Conservation (phyloP, 2,329 filamentous ascomycete genomes). For the Lachnellula willkommii region DNA sequence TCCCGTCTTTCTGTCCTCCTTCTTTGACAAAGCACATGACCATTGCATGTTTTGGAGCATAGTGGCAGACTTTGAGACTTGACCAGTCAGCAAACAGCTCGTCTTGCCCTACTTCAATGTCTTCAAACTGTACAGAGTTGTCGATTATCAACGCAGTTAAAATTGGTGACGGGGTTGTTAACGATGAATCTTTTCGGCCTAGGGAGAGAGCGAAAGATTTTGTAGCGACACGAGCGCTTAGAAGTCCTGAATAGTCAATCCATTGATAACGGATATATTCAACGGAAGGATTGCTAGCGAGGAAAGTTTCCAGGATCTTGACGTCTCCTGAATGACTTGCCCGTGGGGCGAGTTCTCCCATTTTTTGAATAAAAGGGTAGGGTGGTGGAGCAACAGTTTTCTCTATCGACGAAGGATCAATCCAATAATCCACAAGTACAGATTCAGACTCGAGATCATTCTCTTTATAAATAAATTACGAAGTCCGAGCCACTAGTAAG, state of each 20-base stretch:
- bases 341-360: neutral
- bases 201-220: constrained; percentile 47
- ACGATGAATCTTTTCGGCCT: constrained; percentile 30
- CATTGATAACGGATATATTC: constrained; percentile 69
- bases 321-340: neutral
- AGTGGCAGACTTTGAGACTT: constrained; percentile 49
- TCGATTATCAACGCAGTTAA: constrained; percentile 65
- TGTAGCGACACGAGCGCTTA: constrained; percentile 62
- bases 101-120: constrained; percentile 57
- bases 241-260: constrained; percentile 66
- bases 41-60: constrained; percentile 53
- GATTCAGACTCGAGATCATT: too few species aligned
- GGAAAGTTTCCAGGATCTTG: constrained; percentile 33
- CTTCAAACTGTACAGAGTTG: constrained; percentile 41
- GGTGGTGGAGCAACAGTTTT: too few species aligned
- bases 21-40: constrained; percentile 63
- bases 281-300: constrained; percentile 44
- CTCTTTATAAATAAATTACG: too few species aligned
- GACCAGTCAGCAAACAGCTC: constrained; percentile 57
- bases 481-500: too few species aligned
- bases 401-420: too few species aligned
- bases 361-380: neutral
- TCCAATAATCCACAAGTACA: too few species aligned
- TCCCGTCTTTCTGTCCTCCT: constrained; percentile 41
- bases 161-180: constrained; percentile 53